Conservation (phyloP, 1,284 basidiomycete species). For the Afroboletus lepidellus region DNA sequence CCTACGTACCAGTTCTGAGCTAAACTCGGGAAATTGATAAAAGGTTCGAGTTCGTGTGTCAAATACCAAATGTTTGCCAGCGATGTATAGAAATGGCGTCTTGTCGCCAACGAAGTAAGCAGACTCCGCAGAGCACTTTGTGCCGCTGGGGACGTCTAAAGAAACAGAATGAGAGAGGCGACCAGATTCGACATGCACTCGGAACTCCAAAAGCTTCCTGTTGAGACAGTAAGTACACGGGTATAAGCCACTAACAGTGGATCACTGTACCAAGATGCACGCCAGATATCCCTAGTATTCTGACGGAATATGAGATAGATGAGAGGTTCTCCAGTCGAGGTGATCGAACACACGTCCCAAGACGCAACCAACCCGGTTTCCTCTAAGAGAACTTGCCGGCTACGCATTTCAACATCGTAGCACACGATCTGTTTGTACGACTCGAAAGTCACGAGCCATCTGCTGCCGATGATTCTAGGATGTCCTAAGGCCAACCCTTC, state of each 20-base stretch:
- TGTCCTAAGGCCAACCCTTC: background rate
- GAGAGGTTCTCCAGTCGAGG: background rate
- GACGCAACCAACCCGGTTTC: background rate
- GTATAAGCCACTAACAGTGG: background rate
- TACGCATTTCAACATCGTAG: conserved; percentile 4
- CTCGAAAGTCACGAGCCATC: conserved; percentile 10
- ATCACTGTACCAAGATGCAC: background rate
- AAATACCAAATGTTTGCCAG: background rate
- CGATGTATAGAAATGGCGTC: background rate
- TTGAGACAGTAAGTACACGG: background rate
- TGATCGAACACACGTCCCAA: conserved; percentile 9
- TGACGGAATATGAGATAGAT: conserved; percentile 6
- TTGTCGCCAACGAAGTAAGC: background rate
- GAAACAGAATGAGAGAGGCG: background rate
- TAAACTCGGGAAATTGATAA: background rate
- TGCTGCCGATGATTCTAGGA: conserved; percentile 2
- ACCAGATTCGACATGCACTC: background rate
- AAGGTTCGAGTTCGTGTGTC: background rate
- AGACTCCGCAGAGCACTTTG: background rate
- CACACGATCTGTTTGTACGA: conserved; percentile 2
- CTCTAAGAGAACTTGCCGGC: conserved; percentile 6
- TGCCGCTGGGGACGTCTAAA: background rate
- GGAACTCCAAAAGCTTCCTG: background rate
- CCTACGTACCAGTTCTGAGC: background rate
- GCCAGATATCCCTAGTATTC: background rate